Evolutionary conservation across 305 asterid genomes (phyloP).

Genomic region (Stenogyne calaminthoides): DNA sequence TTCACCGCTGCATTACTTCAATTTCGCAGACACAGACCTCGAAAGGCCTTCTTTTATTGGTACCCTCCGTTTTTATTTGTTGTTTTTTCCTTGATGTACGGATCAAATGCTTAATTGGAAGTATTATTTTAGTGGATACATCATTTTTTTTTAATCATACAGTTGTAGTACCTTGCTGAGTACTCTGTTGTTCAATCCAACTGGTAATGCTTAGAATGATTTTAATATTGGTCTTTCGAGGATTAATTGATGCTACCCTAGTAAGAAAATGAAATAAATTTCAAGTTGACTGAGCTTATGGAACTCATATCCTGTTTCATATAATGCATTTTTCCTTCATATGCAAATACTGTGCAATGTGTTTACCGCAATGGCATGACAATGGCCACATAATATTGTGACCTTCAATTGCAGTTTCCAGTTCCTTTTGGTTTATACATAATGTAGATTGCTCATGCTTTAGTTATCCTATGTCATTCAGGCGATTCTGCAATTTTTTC

Average conservation of each 20-base stretch:
- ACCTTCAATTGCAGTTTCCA: not conserved
- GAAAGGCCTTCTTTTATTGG: conserved; percentile 80
- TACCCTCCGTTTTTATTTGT: conserved; percentile 20
- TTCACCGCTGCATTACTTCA: conserved; percentile 76
- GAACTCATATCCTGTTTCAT: too few relatives aligned
- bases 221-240: not conserved
- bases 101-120: not conserved
- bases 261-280: too few relatives aligned
- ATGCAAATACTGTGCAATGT: not conserved
- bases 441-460: conserved; percentile 27
- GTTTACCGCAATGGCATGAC: not conserved
- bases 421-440: conserved; percentile 21
- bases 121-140: not conserved
- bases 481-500: conserved; percentile 89
- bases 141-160: too few relatives aligned
- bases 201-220: not conserved
- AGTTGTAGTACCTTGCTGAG: not conserved
- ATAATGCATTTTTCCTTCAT: not conserved
- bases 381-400: not conserved
- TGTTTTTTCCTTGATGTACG: not conserved
- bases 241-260: not conserved
- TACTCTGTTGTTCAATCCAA: not conserved
- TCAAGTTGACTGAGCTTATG: too few relatives aligned
- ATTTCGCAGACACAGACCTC: conserved; percentile 74
- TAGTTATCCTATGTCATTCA: conserved; percentile 36